These are phyloP conservation scores for Catharanthus roseus DNA, from an alignment of 257 asterid genomes.

Conservation along the genomic window DNA sequence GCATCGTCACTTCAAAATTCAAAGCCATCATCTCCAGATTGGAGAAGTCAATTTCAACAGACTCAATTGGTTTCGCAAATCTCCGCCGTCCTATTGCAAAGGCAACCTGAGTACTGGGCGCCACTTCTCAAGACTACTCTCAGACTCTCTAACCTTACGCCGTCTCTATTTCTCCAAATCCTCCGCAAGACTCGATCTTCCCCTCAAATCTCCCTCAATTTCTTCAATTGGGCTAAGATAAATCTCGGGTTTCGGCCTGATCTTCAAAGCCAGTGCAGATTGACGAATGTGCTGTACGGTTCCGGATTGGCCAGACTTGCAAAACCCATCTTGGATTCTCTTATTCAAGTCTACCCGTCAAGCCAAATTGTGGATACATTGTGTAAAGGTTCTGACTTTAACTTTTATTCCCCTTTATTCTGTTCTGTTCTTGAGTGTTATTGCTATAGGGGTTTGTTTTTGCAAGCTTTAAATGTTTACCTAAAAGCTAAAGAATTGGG, in stretches of 20 bases:
- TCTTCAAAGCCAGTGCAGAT: conserved; percentile 36
- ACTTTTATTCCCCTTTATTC: conserved; percentile 26
- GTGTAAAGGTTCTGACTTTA: conserved; percentile 26
- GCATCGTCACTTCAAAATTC: conserved; percentile 16
- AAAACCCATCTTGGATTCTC: conserved; percentile 44
- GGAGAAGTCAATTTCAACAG: conserved; percentile 56
- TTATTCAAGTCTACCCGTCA: conserved; percentile 45
- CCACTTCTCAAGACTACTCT: conserved; percentile 47
- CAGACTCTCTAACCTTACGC: conserved; percentile 30
- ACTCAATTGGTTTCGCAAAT: conserved; percentile 54
- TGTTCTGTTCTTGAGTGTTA: conserved; percentile 48
- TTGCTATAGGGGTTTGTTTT: conserved; percentile 38
- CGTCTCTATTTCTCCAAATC: conserved; percentile 55
- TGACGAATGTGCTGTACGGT: conserved; percentile 43
- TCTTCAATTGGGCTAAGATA: conserved; percentile 62
- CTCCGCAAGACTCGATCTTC: conserved; percentile 39
- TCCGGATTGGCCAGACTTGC: conserved; percentile 44
- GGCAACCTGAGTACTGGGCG: conserved; percentile 59
- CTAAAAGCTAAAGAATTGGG: conserved; percentile 33
- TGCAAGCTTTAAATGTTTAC: conserved; percentile 46
- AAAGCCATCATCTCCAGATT: conserved; percentile 25
- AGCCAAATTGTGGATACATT: conserved; percentile 40
- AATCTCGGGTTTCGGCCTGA: conserved; percentile 61
- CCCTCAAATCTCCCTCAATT: conserved; percentile 49
- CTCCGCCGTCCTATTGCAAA: conserved; percentile 56